A percentile compares a stretch with the other conserved stretches of the same genome.
Evolutionary conservation across 2,329 filamentous ascomycete genomes (phyloP).

Genomic region (Diplocarpon rosae): DNA sequence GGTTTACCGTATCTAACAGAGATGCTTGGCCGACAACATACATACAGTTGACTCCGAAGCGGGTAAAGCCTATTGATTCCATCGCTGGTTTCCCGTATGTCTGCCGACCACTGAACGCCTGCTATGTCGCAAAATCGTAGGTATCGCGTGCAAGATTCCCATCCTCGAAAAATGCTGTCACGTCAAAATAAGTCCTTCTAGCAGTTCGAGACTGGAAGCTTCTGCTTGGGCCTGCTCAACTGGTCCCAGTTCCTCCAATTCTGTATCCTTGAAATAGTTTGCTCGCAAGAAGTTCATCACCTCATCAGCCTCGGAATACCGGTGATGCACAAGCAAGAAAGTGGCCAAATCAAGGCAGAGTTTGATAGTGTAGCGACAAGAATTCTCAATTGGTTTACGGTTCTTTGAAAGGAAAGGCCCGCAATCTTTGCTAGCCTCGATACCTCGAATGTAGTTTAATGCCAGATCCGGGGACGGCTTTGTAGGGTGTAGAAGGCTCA

Average conservation of each 20-base stretch:
- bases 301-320: constrained; percentile 18
- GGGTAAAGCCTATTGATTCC: neutral
- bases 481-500: constrained; percentile 20
- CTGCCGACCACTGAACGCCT: neutral
- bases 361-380: constrained; percentile 6
- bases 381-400: neutral
- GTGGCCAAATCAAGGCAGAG: constrained; percentile 21
- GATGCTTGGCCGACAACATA: neutral
- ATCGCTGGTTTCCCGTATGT: neutral
- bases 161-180: neutral
- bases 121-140: neutral
- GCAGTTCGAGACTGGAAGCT: constrained; percentile 19
- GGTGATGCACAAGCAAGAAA: constrained; percentile 16
- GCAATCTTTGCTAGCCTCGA: neutral
- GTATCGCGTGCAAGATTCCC: neutral
- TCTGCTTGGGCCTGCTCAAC: constrained; percentile 17
- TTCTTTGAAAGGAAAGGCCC: neutral
- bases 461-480: constrained; percentile 17
- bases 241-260: constrained; percentile 11
- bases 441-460: constrained; percentile 11
- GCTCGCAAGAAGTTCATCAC: constrained; percentile 21
- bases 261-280: constrained; percentile 17
- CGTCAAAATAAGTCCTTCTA: constrained; percentile 12
- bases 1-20: too few relatives aligned
- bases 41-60: neutral